Conservation (phyloP, 1,139 yeast genomes). For the Hyphopichia burtonii region DNA sequence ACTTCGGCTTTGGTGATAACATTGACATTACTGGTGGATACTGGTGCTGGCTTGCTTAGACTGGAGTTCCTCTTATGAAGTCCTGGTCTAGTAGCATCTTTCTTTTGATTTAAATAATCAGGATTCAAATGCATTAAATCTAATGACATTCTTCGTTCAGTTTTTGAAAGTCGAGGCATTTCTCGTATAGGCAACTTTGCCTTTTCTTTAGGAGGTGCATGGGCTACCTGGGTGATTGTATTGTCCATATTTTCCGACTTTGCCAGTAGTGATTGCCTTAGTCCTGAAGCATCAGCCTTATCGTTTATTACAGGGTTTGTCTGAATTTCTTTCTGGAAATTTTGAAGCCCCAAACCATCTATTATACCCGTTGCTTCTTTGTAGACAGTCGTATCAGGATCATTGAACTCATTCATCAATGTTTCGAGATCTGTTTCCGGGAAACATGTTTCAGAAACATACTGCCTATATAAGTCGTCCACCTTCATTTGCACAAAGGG, state of each 20-base stretch:
- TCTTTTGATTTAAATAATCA: neutral
- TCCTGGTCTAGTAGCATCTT: slow-evolving; percentile 9
- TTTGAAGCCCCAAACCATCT: slow-evolving; percentile 13
- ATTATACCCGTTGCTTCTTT: slow-evolving; percentile 19
- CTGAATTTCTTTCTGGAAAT: slow-evolving; percentile 10
- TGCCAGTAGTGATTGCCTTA: neutral
- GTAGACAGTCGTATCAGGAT: neutral
- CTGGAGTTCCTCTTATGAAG: slow-evolving; percentile 13
- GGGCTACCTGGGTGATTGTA: neutral
- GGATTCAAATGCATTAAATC: slow-evolving; percentile 24
- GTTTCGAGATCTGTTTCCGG: slow-evolving; percentile 7
- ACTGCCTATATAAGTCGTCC: slow-evolving; percentile 22
- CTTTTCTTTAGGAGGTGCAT: too few species aligned
- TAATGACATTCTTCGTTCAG: slow-evolving; percentile 27
- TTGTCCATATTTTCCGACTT: neutral
- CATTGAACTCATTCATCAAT: slow-evolving; percentile 3
- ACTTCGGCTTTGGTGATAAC: slow-evolving; percentile 33
- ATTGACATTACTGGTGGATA: slow-evolving; percentile 32
- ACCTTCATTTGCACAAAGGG: slow-evolving; percentile 20
- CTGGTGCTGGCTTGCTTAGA: slow-evolving; percentile 31
- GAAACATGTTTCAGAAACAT: slow-evolving; percentile 3
- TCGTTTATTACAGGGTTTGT: neutral
- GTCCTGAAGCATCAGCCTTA: neutral
- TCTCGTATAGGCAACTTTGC: neutral
- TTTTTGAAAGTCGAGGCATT: neutral